phyloP scores from a whole-genome alignment of 2,329 filamentous ascomycete genomes.

The Huntiella decipiens region DNA sequence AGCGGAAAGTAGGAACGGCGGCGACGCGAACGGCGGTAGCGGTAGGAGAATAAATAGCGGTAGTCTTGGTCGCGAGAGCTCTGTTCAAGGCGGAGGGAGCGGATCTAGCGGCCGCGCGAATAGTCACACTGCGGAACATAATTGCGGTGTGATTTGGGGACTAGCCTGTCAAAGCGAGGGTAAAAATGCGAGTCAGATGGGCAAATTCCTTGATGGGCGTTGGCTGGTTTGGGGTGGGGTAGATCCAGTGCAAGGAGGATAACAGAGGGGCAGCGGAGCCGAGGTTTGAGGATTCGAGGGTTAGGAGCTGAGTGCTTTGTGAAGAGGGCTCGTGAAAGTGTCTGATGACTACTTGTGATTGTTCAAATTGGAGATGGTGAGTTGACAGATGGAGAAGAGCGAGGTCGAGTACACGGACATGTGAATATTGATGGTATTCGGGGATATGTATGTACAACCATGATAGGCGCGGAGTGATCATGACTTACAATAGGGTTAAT shows the following conservation, averaged over 20 bases:
- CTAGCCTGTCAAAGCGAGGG: conserved; percentile 5
- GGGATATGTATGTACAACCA: too few relatives aligned
- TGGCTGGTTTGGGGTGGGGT: conserved; percentile 4
- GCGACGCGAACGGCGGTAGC: conserved; percentile 1
- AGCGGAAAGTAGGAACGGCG: conserved; percentile 9
- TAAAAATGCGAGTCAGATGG: conserved; percentile 5
- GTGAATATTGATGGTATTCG: too few relatives aligned
- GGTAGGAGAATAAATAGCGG: conserved; percentile 2
- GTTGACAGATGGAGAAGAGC: too few relatives aligned
- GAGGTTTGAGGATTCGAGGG: too few relatives aligned
- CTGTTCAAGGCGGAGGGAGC: neutral
- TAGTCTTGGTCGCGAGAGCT: neutral
- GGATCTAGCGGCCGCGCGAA: conserved; percentile 7
- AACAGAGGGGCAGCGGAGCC: too few relatives aligned
- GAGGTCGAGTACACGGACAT: too few relatives aligned
- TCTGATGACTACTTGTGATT: too few relatives aligned
- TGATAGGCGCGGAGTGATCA: too few relatives aligned
- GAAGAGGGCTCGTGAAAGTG: too few relatives aligned
- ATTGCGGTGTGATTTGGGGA: conserved; percentile 7
- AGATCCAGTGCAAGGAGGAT: neutral
- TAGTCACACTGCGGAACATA: conserved; percentile 11
- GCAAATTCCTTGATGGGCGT: conserved; percentile 2
- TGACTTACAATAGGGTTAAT: too few relatives aligned
- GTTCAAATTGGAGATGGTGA: too few relatives aligned
- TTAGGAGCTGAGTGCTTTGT: too few relatives aligned